Percentiles rank a stretch among this genome's conserved stretches.
Conservation (phyloP, 108 stramenopile species). For the Epithemia pelagica region DNA sequence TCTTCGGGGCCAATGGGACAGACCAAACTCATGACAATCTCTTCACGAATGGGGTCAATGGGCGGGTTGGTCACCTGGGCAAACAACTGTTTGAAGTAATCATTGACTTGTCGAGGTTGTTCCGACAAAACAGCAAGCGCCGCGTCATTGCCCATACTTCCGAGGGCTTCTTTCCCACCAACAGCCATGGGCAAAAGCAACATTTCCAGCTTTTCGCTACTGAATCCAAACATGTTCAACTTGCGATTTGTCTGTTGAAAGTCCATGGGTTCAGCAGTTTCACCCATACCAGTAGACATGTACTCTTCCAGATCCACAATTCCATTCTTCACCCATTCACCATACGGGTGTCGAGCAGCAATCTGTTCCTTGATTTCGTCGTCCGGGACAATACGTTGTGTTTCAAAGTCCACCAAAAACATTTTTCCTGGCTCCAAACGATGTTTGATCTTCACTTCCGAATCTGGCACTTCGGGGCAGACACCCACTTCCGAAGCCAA, state of each 20-base stretch:
- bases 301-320: slow-evolving; percentile 77
- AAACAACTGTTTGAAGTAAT: slow-evolving; percentile 99
- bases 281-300: slow-evolving; percentile 31
- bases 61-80: slow-evolving; percentile 98
- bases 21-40: slow-evolving; percentile 96
- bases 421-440: slow-evolving; percentile 97
- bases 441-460: slow-evolving; percentile 86
- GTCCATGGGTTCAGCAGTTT: slow-evolving; percentile 45
- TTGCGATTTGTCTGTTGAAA: slow-evolving; percentile 73
- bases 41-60: slow-evolving; percentile 97
- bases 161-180: slow-evolving; percentile 91
- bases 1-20: slow-evolving; percentile 94
- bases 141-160: slow-evolving; percentile 97
- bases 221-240: slow-evolving; percentile 91
- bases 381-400: slow-evolving; percentile 89
- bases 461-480: slow-evolving; percentile 74
- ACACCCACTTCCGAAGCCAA: slow-evolving; percentile 95
- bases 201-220: slow-evolving; percentile 91
- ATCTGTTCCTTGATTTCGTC: slow-evolving; percentile 94
- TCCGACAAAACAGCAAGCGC: slow-evolving; percentile 93
- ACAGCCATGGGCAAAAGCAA: slow-evolving; percentile 90
- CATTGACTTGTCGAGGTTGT: slow-evolving; percentile 85
- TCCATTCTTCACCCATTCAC: slow-evolving; percentile 81
- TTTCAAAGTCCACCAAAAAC: slow-evolving; percentile 96
- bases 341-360: slow-evolving; percentile 79